A percentile compares a stretch with the other conserved stretches of the same genome.
Evolutionary conservation across 768 basidiomycete species (phyloP).

Genomic region (Gymnopilus junonius): DNA sequence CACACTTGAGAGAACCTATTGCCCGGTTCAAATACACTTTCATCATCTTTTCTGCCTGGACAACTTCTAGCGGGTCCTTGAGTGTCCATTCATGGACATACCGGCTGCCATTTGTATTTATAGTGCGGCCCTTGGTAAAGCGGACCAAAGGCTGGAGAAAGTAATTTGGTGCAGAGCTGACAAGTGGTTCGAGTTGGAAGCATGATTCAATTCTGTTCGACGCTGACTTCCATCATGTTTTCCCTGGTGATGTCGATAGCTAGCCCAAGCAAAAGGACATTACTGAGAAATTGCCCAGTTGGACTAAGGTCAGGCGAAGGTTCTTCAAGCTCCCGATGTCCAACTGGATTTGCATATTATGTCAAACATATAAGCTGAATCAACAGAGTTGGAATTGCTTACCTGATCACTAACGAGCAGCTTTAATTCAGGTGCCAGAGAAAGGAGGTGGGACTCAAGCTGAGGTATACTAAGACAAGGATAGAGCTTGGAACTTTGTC

Average conservation of each 20-base stretch:
- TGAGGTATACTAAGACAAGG: too few relatives aligned
- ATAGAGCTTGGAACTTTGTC: too few relatives aligned
- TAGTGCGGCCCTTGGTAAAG: constrained; percentile 4
- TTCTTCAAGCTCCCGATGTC: background rate
- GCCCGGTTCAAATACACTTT: constrained; percentile 5
- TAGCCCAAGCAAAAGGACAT: constrained; percentile 7
- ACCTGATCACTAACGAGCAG: constrained; percentile 13
- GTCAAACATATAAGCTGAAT: background rate
- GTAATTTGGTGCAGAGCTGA: constrained; percentile 2
- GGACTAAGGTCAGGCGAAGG: constrained; percentile 16
- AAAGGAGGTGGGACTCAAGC: too few relatives aligned
- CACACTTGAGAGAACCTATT: constrained; percentile 10
- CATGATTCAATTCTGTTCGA: background rate
- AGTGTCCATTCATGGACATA: constrained; percentile 5
- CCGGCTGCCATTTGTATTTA: constrained; percentile 4
- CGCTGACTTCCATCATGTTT: background rate
- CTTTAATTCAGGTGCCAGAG: constrained; percentile 17
- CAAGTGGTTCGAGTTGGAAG: background rate
- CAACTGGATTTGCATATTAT: constrained; percentile 2
- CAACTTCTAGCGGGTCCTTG: constrained; percentile 2
- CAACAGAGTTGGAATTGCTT: background rate
- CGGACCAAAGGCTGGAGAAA: constrained; percentile 10
- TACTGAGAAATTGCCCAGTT: constrained; percentile 5
- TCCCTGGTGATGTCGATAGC: constrained; percentile 12
- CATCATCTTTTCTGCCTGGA: constrained; percentile 1